Evolutionary conservation across 257 asterid species (phyloP).

Genomic region (Petunia secreta): DNA sequence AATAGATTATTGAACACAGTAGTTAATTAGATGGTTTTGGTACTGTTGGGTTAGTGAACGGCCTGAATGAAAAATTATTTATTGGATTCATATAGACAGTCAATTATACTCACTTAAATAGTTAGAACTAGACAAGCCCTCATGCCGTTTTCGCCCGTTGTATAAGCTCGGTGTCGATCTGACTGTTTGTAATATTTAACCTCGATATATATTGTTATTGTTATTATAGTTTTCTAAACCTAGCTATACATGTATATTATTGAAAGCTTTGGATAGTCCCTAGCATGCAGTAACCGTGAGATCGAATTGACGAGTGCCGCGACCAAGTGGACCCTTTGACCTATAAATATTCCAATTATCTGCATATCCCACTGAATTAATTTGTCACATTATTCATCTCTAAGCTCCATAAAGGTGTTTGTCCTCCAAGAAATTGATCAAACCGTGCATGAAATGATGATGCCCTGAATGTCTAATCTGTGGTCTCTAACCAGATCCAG

Average conservation of each 20-base stretch:
- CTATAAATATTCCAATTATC: not conserved
- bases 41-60: not conserved
- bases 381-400: not conserved
- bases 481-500: not conserved
- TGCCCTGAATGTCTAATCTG: not conserved
- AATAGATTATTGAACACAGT: not conserved
- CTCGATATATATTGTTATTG: no score
- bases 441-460: not conserved
- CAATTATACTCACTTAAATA: no score
- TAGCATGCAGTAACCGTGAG: not conserved
- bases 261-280: not conserved
- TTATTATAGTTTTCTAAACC: not conserved
- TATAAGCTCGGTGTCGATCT: no score
- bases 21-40: not conserved
- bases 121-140: no score
- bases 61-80: no score
- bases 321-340: not conserved
- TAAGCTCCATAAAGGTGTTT: not conserved
- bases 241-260: not conserved
- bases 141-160: no score
- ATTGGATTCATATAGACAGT: no score
- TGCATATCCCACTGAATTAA: not conserved
- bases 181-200: no score
- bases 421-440: constrained; percentile 1
- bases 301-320: not conserved